Evolutionary conservation across 2,329 filamentous ascomycete species (phyloP), one percentile per base, ranked within the genome.

Genomic region (Fusarium equiseti): DNA sequence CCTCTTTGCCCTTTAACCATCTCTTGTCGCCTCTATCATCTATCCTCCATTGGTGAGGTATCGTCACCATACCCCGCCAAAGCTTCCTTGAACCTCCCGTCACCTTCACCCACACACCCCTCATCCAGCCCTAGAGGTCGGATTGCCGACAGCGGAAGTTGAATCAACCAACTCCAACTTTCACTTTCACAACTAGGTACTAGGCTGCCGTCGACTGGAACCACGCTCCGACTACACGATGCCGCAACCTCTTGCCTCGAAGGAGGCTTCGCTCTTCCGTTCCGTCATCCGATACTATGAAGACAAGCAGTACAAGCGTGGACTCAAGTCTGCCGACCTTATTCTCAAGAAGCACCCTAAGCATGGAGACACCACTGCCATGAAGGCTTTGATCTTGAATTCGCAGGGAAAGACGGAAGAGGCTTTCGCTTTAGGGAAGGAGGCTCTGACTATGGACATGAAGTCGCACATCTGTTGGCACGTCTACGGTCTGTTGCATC

Each of bases 391-490:
- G 73, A 98, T 98, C 74, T 89, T 98, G 81, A 98, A 97, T 81
- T 91, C 92, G 46, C 92, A 95, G 82, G 94, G 94, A 74, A 95
- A 97, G 83, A 91, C 91, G 31, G 94, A 97, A 62, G 96, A 99
- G 83, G 97, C 97, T 1, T 99, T 99, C 80, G 89, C 91, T 48
- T 87, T 99, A 64, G 95, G 93, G 77, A 99, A 98, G 83, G 89
- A 94, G 72, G 96, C 97, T 35, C 86, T 99, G 75, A 94, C 92
- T 73, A 94, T 95, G 77, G 95, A 98, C 80, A 98, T 99, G 95
- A 98, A 97, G 85, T 98, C 95, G 77, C 95, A 98, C 82, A 95
- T 99, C 77, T 98, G 95, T 86, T 99, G 96, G 96, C 97, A 99
- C 82, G 96, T 99, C 66, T 99, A 98, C 80, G 96, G 97, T 32